phyloP scores from a whole-genome alignment of 805 yeast genomes.

The Hanseniaspora mollemarum region DNA sequence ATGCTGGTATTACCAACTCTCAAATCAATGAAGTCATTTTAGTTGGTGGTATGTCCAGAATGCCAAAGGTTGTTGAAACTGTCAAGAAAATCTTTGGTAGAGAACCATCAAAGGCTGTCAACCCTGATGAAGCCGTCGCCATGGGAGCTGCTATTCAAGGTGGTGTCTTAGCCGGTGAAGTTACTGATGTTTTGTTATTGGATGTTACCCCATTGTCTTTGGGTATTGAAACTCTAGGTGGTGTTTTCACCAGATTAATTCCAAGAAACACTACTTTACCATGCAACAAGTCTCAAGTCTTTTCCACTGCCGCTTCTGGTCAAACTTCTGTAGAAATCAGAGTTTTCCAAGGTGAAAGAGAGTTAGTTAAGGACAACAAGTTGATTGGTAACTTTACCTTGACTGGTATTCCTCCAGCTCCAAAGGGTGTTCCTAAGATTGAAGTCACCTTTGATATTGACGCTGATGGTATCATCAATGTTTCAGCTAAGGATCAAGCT shows the following conservation, averaged over 20 bases:
- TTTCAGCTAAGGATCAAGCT: conserved; percentile 85
- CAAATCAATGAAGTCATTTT: conserved; percentile 67
- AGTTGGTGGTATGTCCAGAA: conserved; percentile 85
- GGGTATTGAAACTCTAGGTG: conserved; percentile 97
- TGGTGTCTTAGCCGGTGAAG: conserved; percentile 91
- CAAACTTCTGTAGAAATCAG: conserved; percentile 95
- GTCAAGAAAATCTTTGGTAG: conserved; percentile 64
- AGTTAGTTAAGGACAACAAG: conserved; percentile 94
- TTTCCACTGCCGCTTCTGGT: conserved; percentile 93
- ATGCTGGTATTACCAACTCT: conserved; percentile 53
- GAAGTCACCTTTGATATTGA: conserved; percentile 90
- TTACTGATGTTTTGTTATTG: conserved; percentile 76
- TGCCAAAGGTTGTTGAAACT: conserved; percentile 67
- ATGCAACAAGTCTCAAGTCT: conserved; percentile 89
- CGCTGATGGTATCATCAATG: conserved; percentile 95
- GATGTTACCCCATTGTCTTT: conserved; percentile 80
- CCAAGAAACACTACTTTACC: conserved; percentile 92
- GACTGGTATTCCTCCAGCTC: conserved; percentile 79
- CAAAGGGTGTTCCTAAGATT: conserved; percentile 75
- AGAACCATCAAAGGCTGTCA: conserved; percentile 81
- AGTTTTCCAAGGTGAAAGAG: conserved; percentile 99
- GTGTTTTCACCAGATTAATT: conserved; percentile 84
- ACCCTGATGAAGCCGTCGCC: conserved; percentile 91
- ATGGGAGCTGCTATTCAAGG: conserved; percentile 98
- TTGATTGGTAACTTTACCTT: conserved; percentile 92